These are phyloP conservation scores for Tirmania nivea DNA, from an alignment of 495 filamentous ascomycete genomes.

Conservation along the genomic window DNA sequence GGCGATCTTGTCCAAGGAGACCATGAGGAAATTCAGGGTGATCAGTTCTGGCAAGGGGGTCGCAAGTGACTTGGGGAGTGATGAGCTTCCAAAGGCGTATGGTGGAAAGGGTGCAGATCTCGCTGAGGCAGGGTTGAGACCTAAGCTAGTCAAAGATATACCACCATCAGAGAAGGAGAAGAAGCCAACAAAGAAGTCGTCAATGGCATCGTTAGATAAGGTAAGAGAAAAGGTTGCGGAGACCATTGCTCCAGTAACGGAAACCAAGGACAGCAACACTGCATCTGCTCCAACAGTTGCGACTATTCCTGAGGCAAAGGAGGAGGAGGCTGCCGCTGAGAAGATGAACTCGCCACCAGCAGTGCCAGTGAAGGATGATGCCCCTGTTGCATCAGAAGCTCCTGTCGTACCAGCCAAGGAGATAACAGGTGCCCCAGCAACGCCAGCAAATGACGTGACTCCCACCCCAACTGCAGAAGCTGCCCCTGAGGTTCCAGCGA, in stretches of 20 bases:
- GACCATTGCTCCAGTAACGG: background rate
- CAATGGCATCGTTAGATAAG: background rate
- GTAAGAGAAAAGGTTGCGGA: background rate
- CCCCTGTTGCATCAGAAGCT: too few relatives aligned
- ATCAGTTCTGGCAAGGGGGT: background rate
- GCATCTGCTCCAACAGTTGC: too few relatives aligned
- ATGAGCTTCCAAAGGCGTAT: background rate
- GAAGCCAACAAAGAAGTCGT: background rate
- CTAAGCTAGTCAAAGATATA: background rate
- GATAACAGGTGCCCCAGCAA: too few relatives aligned
- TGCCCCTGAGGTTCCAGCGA: too few relatives aligned
- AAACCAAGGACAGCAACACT: too few relatives aligned
- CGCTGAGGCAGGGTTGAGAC: background rate
- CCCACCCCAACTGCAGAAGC: too few relatives aligned
- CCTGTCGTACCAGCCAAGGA: too few relatives aligned
- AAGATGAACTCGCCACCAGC: too few relatives aligned
- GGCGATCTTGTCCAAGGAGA: slow-evolving; percentile 54
- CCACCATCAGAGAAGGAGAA: background rate
- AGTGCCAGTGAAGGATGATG: too few relatives aligned
- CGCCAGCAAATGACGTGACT: too few relatives aligned
- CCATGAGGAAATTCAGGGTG: slow-evolving; percentile 47
- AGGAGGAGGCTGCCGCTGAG: too few relatives aligned
- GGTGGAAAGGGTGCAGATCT: background rate
- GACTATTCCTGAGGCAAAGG: too few relatives aligned
- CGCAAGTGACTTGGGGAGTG: background rate